Base-by-base conservation (phyloP, 2,329 filamentous ascomycete species). In the Ophiostoma piceae region DNA sequence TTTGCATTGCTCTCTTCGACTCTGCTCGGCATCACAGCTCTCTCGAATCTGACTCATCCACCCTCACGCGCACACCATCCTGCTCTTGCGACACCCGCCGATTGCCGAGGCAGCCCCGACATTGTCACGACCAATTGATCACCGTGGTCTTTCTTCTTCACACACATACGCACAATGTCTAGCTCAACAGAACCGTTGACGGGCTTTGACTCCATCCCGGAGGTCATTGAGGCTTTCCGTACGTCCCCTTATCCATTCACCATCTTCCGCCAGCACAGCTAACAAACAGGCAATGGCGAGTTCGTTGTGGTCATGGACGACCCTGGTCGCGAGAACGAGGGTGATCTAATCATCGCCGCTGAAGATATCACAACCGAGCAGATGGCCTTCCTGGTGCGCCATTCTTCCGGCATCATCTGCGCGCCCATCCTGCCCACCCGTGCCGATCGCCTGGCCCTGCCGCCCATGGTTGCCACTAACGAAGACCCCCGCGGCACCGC, bases 221-320 rank as follows among this genome's bases (percentile, higher is more conserved):
- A 89, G 74, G 82, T 85, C 71, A 85, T 90, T 74, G 80, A 84
- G 75, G 86, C 87, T 70, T 90, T 89, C 80, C 84, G 88, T 90
- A 82, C 72, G 86, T 79, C 67, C 43, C 7, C 8, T 35, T n/a
- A 26, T 11, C 6, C 51, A 12, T 7, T 1, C n/a, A 11, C n/a
- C 12, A 6, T 22, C 51, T 57, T 22, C 51, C 51, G 9, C 26
- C 1, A 29, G 32, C 57, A 7, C 11, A 19, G 41, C 68, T 71
- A 43, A 35, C 35, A 54, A 12, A 60, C 66, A 74, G 72, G 69
- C 67, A 35, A 71, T 65, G 72, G 67, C 71, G 89, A 98, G 78
- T 98, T 98, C 85, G 90, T 99, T 78, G 88, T 99, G 72, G 94
- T 97, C 51, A 92, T 99, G 77, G 95, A 99, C 83, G 91, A 92